phyloP scores from a whole-genome alignment of 2,329 filamentous ascomycete species.

The Aureobasidium melanogenum region DNA sequence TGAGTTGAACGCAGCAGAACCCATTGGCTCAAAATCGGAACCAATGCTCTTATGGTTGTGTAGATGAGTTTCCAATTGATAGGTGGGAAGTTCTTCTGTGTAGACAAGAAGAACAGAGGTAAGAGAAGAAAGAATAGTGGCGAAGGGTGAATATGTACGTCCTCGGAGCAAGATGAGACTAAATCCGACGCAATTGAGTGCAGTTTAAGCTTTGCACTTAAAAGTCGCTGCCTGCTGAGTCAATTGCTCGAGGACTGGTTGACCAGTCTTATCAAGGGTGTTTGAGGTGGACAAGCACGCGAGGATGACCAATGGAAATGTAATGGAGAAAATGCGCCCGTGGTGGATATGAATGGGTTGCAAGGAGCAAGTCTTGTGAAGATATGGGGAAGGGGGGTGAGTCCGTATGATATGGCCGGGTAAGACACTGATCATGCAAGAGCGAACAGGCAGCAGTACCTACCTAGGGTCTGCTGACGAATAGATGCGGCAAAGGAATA shows the following conservation, averaged over 20 bases:
- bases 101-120: neutral
- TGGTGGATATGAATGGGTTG: slow-evolving; percentile 1
- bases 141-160: slow-evolving; percentile 4
- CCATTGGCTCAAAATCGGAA: neutral
- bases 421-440: slow-evolving; percentile 9
- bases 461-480: slow-evolving; percentile 12
- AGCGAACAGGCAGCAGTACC: slow-evolving; percentile 11
- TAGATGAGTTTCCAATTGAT: neutral
- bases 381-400: slow-evolving; percentile 7
- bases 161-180: neutral
- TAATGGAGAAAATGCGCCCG: neutral
- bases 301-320: neutral
- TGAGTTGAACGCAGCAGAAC: neutral
- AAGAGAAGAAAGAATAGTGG: neutral
- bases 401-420: slow-evolving; percentile 9
- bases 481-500: slow-evolving; percentile 12
- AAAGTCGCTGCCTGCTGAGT: slow-evolving; percentile 13
- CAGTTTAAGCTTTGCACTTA: slow-evolving; percentile 7
- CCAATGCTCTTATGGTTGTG: neutral
- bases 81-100: neutral
- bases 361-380: slow-evolving; percentile 4
- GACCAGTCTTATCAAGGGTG: neutral
- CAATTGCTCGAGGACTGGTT: slow-evolving; percentile 1
- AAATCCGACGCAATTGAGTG: slow-evolving; percentile 9
- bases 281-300: neutral